Conservation (phyloP, 768 basidiomycete species). For the Hydnomerulius pinastri region DNA sequence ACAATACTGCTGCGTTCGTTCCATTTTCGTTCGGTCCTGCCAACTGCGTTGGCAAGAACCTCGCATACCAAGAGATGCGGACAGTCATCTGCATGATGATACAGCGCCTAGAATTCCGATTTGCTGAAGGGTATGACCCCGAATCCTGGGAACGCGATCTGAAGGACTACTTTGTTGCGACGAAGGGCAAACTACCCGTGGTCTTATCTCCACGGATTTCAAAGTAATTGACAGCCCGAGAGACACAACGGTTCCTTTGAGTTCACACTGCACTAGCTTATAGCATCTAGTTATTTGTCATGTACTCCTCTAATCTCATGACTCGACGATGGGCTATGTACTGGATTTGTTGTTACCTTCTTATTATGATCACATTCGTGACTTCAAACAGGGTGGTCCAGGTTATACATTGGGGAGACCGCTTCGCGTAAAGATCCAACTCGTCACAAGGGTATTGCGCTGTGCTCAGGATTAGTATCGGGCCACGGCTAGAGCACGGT, state of each 20-base stretch:
- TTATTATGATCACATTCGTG: not conserved
- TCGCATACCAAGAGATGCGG: slow-evolving; percentile 46
- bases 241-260: slow-evolving; percentile 7
- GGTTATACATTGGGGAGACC: no score
- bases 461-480: no score
- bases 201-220: slow-evolving; percentile 36
- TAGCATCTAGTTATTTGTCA: slow-evolving; percentile 25
- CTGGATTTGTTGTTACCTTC: slow-evolving; percentile 3
- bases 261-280: slow-evolving; percentile 25
- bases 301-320: slow-evolving; percentile 11
- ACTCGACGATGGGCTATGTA: slow-evolving; percentile 16
- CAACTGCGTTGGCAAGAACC: slow-evolving; percentile 46
- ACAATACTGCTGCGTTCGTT: slow-evolving; percentile 42
- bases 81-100: slow-evolving; percentile 40
- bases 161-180: slow-evolving; percentile 41
- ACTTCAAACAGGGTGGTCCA: no score
- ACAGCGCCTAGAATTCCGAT: slow-evolving; percentile 42
- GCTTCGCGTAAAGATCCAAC: no score
- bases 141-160: slow-evolving; percentile 35
- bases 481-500: no score
- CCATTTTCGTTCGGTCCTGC: slow-evolving; percentile 48
- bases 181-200: slow-evolving; percentile 35
- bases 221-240: slow-evolving; percentile 18
- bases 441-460: no score
- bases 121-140: slow-evolving; percentile 39